Base-by-base conservation (phyloP, 1,284 basidiomycete genomes). In the Leccinum ponderosum region DNA sequence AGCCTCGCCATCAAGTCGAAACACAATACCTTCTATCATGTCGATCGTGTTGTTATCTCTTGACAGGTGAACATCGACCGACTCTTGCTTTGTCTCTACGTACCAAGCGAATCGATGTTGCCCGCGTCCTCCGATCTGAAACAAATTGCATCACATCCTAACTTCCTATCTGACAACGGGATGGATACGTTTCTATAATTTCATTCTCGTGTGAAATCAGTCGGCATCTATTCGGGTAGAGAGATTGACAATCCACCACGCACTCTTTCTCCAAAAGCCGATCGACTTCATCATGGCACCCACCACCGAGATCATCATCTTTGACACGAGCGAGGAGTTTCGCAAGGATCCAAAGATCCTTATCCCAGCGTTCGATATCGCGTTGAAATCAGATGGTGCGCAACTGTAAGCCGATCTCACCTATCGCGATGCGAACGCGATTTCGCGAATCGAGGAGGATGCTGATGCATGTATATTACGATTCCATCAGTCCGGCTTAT, bases 401-500 rank as follows among this genome's bases (percentile, higher is more conserved):
- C 42, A 47, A 47, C 42, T 20, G 42, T 47, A 20, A 47, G 42
- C 20, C 11, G 11, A 47, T 47, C 42, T 47, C 11, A 1, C 17
- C 11, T 11, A 20, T 33, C 31, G 31, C 31, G 11, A 33, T 33
- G 17, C 17, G 17, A 44, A 17, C 42, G 17, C 42, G 17, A 17
- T 44, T 11, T 44, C 17, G 42, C 17, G 11, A 12, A 20, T 47
- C 44, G 44, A 47, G 42, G 17, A 20, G 17, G 44, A 47, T 47
- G 6, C 44, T 47, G 11, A 47, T 20, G 42, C 31, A 44, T 44
- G 42, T 47, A 47, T 6, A 47, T 20, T 12, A 4, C 17, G 44
- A 47, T 12, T 11, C 44, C 11, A 6, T 15, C 20, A 74, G 72
- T 29, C 72, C 71, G 29, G 54, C 6, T 5, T 73, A 69, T 29